Percentiles rank a stretch among this genome's conserved stretches.
Evolutionary conservation across 257 asterid species (phyloP).

Genomic region (Phtheirospermum japonicum): DNA sequence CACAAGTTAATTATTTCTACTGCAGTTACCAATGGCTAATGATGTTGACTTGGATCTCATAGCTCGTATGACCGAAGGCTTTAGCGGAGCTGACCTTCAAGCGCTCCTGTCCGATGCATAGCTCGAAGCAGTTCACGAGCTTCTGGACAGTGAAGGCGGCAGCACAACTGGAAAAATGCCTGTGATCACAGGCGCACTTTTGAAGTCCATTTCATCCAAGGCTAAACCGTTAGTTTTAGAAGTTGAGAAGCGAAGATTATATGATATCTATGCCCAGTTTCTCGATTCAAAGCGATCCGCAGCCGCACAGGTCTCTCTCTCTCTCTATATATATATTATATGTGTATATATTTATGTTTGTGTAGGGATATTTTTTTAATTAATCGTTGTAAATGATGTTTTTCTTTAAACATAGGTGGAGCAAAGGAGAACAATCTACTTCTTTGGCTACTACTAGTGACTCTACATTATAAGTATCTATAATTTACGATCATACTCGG

Average conservation of each 20-base stretch:
- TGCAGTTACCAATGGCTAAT: constrained; percentile 73
- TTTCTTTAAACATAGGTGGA: too few species aligned
- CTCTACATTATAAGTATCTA: too few species aligned
- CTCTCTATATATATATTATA: too few species aligned
- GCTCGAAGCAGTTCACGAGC: constrained; percentile 85
- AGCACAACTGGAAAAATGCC: constrained; percentile 52
- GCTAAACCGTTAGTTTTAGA: constrained; percentile 85
- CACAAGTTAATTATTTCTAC: constrained; percentile 2
- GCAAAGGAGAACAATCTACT: too few species aligned
- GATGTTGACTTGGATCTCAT: constrained; percentile 67
- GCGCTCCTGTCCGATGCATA: constrained; percentile 92
- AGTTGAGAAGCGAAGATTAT: constrained; percentile 68
- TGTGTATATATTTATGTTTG: neutral
- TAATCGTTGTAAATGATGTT: too few species aligned
- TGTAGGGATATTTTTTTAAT: too few species aligned
- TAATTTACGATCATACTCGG: too few species aligned
- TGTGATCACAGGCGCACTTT: constrained; percentile 51
- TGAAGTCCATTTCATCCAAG: constrained; percentile 65
- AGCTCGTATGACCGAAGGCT: constrained; percentile 74
- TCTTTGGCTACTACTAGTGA: too few species aligned
- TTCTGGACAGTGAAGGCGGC: constrained; percentile 48
- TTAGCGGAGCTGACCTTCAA: constrained; percentile 98
- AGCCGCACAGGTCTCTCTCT: constrained; percentile 61
- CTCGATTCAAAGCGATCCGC: constrained; percentile 72
- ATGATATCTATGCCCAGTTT: constrained; percentile 79